A percentile compares a stretch with the other conserved stretches of the same genome.
These are phyloP conservation scores for Talaromyces sp. DNA, from an alignment of 2,329 filamentous ascomycete genomes.

Conservation along the genomic window DNA sequence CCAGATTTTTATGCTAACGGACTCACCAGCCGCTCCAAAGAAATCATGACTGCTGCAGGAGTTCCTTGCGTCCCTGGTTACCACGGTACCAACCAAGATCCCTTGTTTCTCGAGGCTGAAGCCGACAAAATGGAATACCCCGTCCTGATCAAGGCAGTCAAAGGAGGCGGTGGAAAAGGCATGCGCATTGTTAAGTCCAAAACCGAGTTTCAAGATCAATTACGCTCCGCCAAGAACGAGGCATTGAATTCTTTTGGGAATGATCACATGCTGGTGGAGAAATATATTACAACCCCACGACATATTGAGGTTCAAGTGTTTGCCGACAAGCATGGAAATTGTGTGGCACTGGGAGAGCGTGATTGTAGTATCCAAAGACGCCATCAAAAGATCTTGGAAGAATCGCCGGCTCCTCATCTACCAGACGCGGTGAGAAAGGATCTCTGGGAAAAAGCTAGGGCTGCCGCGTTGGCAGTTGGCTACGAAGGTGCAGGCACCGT, in stretches of 20 bases:
- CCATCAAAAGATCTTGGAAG: slow-evolving; percentile 65
- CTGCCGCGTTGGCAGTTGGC: slow-evolving; percentile 60
- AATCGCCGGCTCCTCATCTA: slow-evolving; percentile 62
- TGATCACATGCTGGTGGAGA: slow-evolving; percentile 65
- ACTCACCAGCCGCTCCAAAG: slow-evolving; percentile 67
- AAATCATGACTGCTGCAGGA: slow-evolving; percentile 93
- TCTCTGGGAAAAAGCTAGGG: slow-evolving; percentile 62
- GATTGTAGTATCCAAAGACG: slow-evolving; percentile 65
- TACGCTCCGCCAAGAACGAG: slow-evolving; percentile 63
- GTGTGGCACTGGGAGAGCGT: slow-evolving; percentile 61
- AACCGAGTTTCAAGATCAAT: slow-evolving; percentile 58
- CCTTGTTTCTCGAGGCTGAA: slow-evolving; percentile 59
- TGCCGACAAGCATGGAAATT: slow-evolving; percentile 63
- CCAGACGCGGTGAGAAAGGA: slow-evolving; percentile 59
- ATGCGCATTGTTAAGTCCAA: slow-evolving; percentile 61
- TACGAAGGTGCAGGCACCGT: slow-evolving; percentile 66
- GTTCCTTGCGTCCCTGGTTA: slow-evolving; percentile 97
- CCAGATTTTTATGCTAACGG: neutral
- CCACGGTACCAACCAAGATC: slow-evolving; percentile 78
- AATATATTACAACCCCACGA: slow-evolving; percentile 64
- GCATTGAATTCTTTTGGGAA: slow-evolving; percentile 63
- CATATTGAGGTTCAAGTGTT: slow-evolving; percentile 68
- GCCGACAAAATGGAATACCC: slow-evolving; percentile 69
- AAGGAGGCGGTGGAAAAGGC: slow-evolving; percentile 65
- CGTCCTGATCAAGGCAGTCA: slow-evolving; percentile 64